These are phyloP conservation scores for Nicotiana sylvestris DNA, from an alignment of 257 asterid genomes.

Conservation along the genomic window DNA sequence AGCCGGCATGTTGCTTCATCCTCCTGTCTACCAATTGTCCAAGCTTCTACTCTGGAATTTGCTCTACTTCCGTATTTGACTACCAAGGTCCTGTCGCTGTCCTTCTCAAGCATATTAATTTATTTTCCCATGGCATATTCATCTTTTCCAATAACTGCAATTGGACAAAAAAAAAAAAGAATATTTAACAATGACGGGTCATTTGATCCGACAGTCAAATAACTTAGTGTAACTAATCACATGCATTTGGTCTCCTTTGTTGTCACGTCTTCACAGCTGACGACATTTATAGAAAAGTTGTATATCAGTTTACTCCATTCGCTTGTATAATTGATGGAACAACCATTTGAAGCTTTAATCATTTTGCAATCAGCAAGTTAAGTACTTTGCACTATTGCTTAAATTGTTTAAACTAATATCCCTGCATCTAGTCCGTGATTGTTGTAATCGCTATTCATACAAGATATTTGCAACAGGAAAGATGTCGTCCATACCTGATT, in stretches of 20 bases:
- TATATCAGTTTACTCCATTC: background rate
- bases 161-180: background rate
- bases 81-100: slow-evolving; percentile 42
- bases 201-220: background rate
- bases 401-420: background rate
- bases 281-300: background rate
- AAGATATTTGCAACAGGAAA: background rate
- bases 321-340: background rate
- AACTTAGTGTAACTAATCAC: background rate
- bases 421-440: background rate
- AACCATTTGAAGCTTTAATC: background rate
- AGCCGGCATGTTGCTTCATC: background rate
- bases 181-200: background rate
- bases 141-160: slow-evolving; percentile 22
- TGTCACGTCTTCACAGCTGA: background rate
- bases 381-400: background rate
- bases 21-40: background rate
- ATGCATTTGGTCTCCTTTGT: background rate
- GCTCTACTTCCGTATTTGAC: slow-evolving; percentile 2
- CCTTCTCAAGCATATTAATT: slow-evolving; percentile 33
- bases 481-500: slow-evolving; percentile 23
- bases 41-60: background rate
- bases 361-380: background rate
- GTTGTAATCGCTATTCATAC: background rate
- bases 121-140: slow-evolving; percentile 19